Base-by-base conservation (phyloP, 768 basidiomycete genomes). In the Crassisporium funariophilum region DNA sequence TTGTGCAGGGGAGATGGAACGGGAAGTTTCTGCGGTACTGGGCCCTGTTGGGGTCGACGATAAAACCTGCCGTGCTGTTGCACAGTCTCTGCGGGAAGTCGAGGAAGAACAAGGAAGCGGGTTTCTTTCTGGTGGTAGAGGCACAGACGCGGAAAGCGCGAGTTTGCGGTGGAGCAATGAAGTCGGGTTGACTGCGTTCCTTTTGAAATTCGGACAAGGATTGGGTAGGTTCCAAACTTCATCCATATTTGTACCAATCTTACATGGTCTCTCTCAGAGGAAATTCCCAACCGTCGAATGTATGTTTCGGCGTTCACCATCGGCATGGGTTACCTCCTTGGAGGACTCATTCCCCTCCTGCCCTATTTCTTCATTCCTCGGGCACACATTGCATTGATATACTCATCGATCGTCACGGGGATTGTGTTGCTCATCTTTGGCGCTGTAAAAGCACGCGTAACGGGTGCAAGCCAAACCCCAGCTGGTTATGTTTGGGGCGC, bases 181-280 rank as follows among this genome's bases (percentile, higher is more conserved):
- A 21, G 82, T 93, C 50, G 97, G 97, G 0, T 65, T 98, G 29
- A 95, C 95, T 0, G 83, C 93, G 2, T 99, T 99, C 72, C 69
- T 99, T 57, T 79, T 98, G 56, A 97, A 92, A 69, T 98, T 98
- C 56, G 95, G 95, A n/a, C 88, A 90, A 63, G 92, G 94, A 13
- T 61, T 97, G 41, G 88, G 88, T 90, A 60, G 52, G 84, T 15
- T 7, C 20, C 73, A 1, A 50, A 11, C 11, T 27, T 22, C 13
- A 36, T 39, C 23, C 34, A 4, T 22, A 8, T 25, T 15, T 11
- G n/a, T n/a, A n/a, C n/a, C n/a, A n/a, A n/a, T 25, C 13, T 17
- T 34, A 42, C 15, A 41, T 5, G 20, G 22, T 35, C 15, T 25
- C 44, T 15, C 11, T 42, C 63, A 88, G 95, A 97, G 77, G 95